Evolutionary conservation across 176 grass and related monocot genomes (phyloP), one percentile per base, ranked within the genome.

Genomic region (Coix lacrymajobi): DNA sequence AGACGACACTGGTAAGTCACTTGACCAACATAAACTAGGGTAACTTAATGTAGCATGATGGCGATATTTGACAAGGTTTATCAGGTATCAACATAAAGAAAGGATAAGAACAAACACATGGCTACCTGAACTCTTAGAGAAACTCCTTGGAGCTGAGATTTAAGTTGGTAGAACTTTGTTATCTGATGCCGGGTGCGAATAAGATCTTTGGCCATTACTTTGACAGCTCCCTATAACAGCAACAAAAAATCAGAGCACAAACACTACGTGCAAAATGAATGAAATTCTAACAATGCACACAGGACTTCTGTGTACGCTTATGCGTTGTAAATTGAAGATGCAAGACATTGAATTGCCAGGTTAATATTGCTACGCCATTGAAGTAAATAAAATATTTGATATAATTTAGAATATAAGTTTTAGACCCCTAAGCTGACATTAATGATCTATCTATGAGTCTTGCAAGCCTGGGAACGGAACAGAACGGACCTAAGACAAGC

Each of bases 81-180:
- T 72, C 22, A 44, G 39, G 8, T 8, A 67, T 3, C 11, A 76
- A 34, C 10, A 68, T 28, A 37, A 66, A 62, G n/a, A 69, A 11
- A 46, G 36, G 6, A 70, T 62, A 36, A n/a, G 0, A 38, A 30
- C 14, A 57, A 32, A 20, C 49, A 40, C 20, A 58, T 45, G 28
- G 20, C 26, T 89, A 91, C 92, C 89, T 94, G 92, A 89, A 94
- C 90, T 91, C 92, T 94, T 52, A 94, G 80, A 79, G 92, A 81
- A 31, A 94, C 83, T 54, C 89, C 92, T 89, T 91, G 92, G 8
- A 94, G 92, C 70, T 94, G 92, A 73, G 89, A 94, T 73, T 91
- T 94, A 61, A 94, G 92, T 80, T 90, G 86, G 78, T 94, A 94
- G 34, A 94, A 94, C 72, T 94, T 94, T 91, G 92, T 94, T 56